Percentiles rank a stretch among this genome's conserved stretches.
phyloP scores from a whole-genome alignment of 73 alveolate genomes.

The Symbiodinium pilosum region DNA sequence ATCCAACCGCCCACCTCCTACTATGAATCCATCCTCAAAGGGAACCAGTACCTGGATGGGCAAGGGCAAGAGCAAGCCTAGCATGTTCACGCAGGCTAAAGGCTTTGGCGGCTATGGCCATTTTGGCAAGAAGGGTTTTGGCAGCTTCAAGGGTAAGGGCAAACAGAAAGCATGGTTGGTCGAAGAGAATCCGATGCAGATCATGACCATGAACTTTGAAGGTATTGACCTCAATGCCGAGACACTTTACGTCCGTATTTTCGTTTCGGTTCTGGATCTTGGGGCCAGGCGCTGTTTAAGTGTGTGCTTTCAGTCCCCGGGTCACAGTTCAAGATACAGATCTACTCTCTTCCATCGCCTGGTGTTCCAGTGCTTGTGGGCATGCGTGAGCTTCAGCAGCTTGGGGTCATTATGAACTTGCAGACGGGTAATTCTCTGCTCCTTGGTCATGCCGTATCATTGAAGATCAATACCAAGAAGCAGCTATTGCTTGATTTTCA shows the following conservation, averaged over 20 bases:
- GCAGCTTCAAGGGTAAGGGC: background rate
- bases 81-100: too few species aligned
- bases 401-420: background rate
- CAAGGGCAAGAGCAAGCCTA: background rate
- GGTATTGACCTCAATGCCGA: background rate
- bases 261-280: conserved; percentile 30
- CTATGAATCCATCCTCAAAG: background rate
- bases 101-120: background rate
- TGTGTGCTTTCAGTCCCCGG: background rate
- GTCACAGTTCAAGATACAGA: background rate
- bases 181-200: background rate
- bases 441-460: background rate
- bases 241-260: conserved; percentile 70
- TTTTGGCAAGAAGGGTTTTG: background rate
- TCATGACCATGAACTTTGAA: conserved; percentile 1
- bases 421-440: background rate
- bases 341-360: conserved; percentile 30
- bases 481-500: background rate
- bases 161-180: background rate
- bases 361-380: conserved; percentile 62
- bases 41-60: conserved; percentile 42
- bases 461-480: background rate
- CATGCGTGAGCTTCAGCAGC: conserved; percentile 47
- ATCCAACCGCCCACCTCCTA: background rate
- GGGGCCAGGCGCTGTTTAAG: conserved; percentile 36